Base-by-base conservation (phyloP, 2,329 filamentous ascomycete genomes). In the Chrysoporthe cubensis region DNA sequence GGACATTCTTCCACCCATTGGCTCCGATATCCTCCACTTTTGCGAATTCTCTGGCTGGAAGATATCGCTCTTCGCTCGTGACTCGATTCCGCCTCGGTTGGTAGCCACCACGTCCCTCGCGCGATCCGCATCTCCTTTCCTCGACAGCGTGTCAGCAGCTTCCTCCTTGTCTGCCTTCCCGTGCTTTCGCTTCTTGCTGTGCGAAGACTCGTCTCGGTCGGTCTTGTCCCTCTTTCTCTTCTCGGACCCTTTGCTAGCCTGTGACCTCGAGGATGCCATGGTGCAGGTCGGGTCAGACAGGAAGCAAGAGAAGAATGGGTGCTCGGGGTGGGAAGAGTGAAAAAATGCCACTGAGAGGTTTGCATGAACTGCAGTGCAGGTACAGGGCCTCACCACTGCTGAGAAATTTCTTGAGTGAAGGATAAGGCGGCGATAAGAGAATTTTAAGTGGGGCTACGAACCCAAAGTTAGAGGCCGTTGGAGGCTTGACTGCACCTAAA, bases 1-100 rank as follows among this genome's bases (percentile, higher is more conserved):
- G 60, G 88, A 79, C 80, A 91, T 90, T 69, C 87, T 81, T 34
- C 89, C 89, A 64, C 88, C 89, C 82, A 90, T 86, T 14, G 89
- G 85, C 71, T 86, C 85, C 4, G 88, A 90, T 34, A 91, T 76
- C 72, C 81, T 84, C 89, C 89, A 91, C 48, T 61, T 71, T 37
- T 64, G 68, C 16, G 66, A 56, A 34, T 42, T 62, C 54, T 57
- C 65, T 14, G 59, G 16, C 18, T 61, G 40, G 21, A 43, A 21
- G 52, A 42, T 42, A 18, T 66, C 46, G 40, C 44, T 62, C 32
- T 68, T 62, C 11, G 58, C 3, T 18, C 60, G 44, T 7, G 50
- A 21, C 9, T 57, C 50, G 14, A 64, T 32, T 13, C 57, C 61
- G 21, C 62, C 42, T 60, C 26, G 46, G 7, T 34, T 68, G 9